Percentiles rank a stretch among this genome's conserved stretches.
Evolutionary conservation across 2,329 filamentous ascomycete genomes (phyloP).

Genomic region (Colletotrichum aenigma): DNA sequence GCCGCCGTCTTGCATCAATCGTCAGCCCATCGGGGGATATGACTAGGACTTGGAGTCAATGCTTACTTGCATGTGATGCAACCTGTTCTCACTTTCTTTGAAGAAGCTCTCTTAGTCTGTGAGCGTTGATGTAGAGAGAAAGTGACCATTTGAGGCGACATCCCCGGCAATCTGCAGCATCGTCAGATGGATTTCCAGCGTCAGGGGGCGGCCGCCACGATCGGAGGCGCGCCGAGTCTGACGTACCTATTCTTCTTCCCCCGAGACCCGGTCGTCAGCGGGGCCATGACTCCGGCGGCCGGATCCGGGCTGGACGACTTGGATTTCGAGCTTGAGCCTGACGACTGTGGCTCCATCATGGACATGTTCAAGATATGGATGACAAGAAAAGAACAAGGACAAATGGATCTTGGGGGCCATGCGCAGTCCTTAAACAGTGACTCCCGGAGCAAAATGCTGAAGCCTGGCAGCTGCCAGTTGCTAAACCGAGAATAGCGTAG

Average conservation of each 20-base stretch:
- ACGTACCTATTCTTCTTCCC: background rate
- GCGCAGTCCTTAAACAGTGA: background rate
- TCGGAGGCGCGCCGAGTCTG: background rate
- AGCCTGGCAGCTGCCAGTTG: background rate
- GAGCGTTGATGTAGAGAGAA: background rate
- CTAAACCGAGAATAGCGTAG: background rate
- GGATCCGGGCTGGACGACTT: background rate
- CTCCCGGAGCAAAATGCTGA: background rate
- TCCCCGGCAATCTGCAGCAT: background rate
- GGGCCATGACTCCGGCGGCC: background rate
- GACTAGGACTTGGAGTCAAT: background rate
- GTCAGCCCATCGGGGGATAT: background rate
- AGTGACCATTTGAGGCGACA: slow-evolving; percentile 2
- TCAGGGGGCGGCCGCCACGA: background rate
- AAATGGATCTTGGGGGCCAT: background rate
- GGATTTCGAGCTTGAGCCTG: background rate
- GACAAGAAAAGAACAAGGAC: background rate
- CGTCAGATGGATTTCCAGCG: background rate
- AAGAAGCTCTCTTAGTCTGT: background rate
- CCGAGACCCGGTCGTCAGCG: background rate
- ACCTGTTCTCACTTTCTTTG: slow-evolving; percentile 13
- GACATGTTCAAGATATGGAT: background rate
- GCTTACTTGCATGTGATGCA: slow-evolving; percentile 23
- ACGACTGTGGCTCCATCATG: background rate
- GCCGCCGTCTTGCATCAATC: slow-evolving; percentile 27